A percentile compares a stretch with the other conserved stretches of the same genome.
Evolutionary conservation across 768 basidiomycete species (phyloP).

Genomic region (Pisolithus sp.): DNA sequence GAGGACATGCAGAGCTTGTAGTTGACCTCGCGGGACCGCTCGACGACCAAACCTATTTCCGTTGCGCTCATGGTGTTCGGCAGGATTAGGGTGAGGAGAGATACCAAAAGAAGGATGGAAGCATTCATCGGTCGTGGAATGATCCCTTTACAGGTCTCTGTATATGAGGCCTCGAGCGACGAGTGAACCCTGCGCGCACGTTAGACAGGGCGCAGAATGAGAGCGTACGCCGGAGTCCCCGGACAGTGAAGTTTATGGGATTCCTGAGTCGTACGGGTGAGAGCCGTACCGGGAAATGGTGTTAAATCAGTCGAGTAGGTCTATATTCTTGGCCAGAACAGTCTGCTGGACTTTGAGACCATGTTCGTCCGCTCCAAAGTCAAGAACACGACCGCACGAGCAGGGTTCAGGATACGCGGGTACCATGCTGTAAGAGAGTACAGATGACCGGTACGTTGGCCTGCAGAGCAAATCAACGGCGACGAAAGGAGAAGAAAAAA

Average conservation of each 20-base stretch:
- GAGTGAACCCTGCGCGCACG: constrained; percentile 42
- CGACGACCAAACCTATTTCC: constrained; percentile 73
- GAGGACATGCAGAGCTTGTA: constrained; percentile 80
- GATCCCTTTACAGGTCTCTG: constrained; percentile 84
- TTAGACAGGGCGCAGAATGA: constrained; percentile 1
- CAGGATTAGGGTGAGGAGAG: constrained; percentile 14
- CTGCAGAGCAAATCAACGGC: constrained; percentile 22
- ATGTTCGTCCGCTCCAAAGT: constrained; percentile 90
- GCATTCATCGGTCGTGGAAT: constrained; percentile 86
- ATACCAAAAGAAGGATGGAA: constrained; percentile 51
- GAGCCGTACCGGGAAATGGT: constrained; percentile 58
- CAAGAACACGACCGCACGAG: constrained; percentile 51
- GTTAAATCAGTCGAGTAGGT: constrained; percentile 64
- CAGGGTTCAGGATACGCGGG: constrained; percentile 48
- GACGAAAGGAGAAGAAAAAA: background rate
- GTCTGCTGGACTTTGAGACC: constrained; percentile 89
- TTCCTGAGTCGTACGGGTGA: constrained; percentile 70
- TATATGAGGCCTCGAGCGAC: constrained; percentile 65
- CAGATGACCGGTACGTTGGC: constrained; percentile 85
- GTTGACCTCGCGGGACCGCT: constrained; percentile 80
- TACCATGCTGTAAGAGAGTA: constrained; percentile 75
- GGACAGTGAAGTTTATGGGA: constrained; percentile 62
- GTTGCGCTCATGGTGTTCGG: constrained; percentile 39
- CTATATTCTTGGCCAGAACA: constrained; percentile 47
- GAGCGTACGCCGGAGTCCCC: constrained; percentile 49